Percentiles rank a stretch among this genome's conserved stretches.
These are phyloP conservation scores for Choiromyces venosus DNA, from an alignment of 495 filamentous ascomycete genomes.

Conservation along the genomic window DNA sequence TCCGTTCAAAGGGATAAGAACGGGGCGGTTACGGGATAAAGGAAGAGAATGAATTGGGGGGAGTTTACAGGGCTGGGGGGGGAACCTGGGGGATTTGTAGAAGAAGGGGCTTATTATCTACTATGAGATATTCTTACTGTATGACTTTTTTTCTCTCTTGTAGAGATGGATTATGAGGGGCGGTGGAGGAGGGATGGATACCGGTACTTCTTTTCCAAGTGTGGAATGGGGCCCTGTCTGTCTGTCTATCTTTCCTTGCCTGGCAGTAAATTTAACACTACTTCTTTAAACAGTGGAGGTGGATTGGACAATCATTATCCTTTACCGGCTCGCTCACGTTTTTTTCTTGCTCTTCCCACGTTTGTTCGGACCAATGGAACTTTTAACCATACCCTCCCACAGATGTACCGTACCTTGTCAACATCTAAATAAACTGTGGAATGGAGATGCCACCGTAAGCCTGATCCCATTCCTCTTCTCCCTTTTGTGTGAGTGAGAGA, in stretches of 20 bases:
- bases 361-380: neutral
- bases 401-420: neutral
- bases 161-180: neutral
- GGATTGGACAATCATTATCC: neutral
- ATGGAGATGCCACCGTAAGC: conserved; percentile 1
- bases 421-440: neutral
- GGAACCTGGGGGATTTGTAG: too few relatives aligned
- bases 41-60: neutral
- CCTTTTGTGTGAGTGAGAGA: neutral
- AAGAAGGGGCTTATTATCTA: neutral
- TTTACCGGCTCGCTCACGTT: neutral
- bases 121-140: neutral
- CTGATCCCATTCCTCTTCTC: neutral
- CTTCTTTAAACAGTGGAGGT: neutral
- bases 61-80: neutral
- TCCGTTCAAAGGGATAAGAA: neutral
- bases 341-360: neutral
- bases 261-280: neutral
- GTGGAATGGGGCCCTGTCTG: neutral
- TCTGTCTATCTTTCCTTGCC: neutral
- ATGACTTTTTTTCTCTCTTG: neutral
- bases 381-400: neutral
- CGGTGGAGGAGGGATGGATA: neutral
- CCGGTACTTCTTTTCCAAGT: neutral
- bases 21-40: neutral